Percentiles rank a stretch among this genome's conserved stretches.
These are phyloP conservation scores for Saccharum hybrid DNA, from an alignment of 202 grass and related monocot genomes.

Conservation along the genomic window DNA sequence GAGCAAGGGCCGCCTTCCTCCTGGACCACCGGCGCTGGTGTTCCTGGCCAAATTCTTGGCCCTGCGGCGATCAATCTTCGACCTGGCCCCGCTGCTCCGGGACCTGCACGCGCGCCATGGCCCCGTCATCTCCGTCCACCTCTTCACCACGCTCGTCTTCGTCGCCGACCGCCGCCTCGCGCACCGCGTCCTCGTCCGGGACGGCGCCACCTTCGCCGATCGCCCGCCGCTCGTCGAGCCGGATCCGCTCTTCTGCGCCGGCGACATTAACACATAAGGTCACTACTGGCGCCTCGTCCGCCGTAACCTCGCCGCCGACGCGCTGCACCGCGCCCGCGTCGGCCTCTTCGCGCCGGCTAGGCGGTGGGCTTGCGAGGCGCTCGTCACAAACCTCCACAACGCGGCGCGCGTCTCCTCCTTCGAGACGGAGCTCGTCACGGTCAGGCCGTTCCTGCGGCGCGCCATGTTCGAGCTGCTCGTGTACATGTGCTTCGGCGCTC, in stretches of 20 bases:
- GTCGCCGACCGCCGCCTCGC: constrained; percentile 28
- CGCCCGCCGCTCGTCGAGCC: constrained; percentile 16
- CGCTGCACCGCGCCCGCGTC: constrained; percentile 24
- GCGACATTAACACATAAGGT: constrained; percentile 34
- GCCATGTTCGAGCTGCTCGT: constrained; percentile 36
- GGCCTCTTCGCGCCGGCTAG: background rate
- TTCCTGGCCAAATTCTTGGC: constrained; percentile 21
- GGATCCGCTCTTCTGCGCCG: constrained; percentile 1
- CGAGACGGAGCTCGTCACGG: background rate
- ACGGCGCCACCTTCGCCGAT: constrained; percentile 20
- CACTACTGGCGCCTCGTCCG: constrained; percentile 33
- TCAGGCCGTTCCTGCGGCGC: constrained; percentile 22
- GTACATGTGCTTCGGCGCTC: constrained; percentile 49
- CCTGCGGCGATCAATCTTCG: constrained; percentile 13
- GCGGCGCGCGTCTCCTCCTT: too few species aligned
- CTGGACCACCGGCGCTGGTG: constrained; percentile 17
- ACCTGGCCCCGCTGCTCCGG: background rate
- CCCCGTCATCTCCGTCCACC: background rate
- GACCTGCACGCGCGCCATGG: constrained; percentile 15
- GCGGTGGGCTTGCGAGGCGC: constrained; percentile 9
- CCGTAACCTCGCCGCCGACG: constrained; percentile 31
- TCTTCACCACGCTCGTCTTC: constrained; percentile 11
- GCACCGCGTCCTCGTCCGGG: constrained; percentile 28
- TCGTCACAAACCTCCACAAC: background rate
- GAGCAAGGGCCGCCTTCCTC: constrained; percentile 28